Conservation (phyloP, 805 yeast species). For the Cyberlindnera amylophila region DNA sequence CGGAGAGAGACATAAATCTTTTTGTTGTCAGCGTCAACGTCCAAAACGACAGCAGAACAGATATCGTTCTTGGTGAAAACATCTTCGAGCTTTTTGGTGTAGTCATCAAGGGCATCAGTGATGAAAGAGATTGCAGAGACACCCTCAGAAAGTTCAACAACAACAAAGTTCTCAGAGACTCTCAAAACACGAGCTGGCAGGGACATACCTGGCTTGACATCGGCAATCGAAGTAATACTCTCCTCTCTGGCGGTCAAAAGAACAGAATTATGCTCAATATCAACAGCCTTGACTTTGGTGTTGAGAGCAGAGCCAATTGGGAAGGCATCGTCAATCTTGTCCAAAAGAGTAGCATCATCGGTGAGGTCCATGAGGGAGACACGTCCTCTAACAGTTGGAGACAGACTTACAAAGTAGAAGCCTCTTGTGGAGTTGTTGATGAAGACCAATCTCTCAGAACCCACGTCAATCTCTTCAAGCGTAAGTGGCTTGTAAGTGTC, state of each 20-base stretch:
- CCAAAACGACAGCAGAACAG: conserved; percentile 51
- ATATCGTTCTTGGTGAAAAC: conserved; percentile 49
- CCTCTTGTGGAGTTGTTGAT: conserved; percentile 63
- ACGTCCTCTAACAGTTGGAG: conserved; percentile 66
- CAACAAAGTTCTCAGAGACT: conserved; percentile 54
- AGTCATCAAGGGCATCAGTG: conserved; percentile 76
- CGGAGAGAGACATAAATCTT: conserved; percentile 66
- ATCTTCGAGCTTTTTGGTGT: conserved; percentile 47
- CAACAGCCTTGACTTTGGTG: conserved; percentile 51
- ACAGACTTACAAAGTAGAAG: conserved; percentile 60
- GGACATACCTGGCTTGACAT: conserved; percentile 49
- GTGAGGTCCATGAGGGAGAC: conserved; percentile 62
- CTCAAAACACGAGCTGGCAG: conserved; percentile 62
- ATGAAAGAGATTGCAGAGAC: conserved; percentile 63
- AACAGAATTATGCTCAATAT: conserved; percentile 48
- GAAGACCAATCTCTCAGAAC: conserved; percentile 51
- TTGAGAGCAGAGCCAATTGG: conserved; percentile 72
- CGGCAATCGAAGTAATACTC: conserved; percentile 40
- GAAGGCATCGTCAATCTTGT: conserved; percentile 49
- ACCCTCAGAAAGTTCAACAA: conserved; percentile 65
- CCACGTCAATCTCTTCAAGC: conserved; percentile 43
- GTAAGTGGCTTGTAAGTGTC: conserved; percentile 29
- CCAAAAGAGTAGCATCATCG: conserved; percentile 45
- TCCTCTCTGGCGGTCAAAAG: conserved; percentile 47
- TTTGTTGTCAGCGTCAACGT: conserved; percentile 36